Conservation (phyloP, 345 rosid genomes). For the Raphanus raphanistrum region DNA sequence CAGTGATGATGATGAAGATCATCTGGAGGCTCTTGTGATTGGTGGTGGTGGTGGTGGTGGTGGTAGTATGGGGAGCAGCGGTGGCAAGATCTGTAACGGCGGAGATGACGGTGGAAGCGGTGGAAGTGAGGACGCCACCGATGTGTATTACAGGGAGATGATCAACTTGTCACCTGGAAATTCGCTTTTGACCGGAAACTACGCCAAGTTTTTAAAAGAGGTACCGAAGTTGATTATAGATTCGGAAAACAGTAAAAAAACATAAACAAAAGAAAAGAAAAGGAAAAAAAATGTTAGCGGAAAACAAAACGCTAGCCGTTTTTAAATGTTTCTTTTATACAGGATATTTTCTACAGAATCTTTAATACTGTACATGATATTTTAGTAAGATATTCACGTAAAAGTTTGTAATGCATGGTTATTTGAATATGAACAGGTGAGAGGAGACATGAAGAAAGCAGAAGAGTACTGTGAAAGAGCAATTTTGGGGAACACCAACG, state of each 20-base stretch:
- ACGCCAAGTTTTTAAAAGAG: constrained; percentile 74
- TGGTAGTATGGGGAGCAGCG: constrained; percentile 39
- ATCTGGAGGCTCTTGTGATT: constrained; percentile 13
- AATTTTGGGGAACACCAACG: constrained; percentile 59
- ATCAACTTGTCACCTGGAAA: constrained; percentile 56
- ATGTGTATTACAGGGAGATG: constrained; percentile 59
- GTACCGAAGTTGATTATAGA: constrained; percentile 28
- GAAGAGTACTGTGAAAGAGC: constrained; percentile 70
- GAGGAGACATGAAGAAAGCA: constrained; percentile 58
- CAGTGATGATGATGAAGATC: constrained; percentile 2
- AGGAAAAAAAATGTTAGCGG: too few species aligned
- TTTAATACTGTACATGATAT: background rate
- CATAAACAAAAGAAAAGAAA: background rate
- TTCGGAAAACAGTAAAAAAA: background rate
- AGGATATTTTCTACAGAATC: background rate
- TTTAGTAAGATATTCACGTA: constrained; percentile 12
- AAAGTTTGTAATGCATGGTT: background rate
- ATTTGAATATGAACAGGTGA: constrained; percentile 35
- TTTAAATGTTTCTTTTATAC: background rate
- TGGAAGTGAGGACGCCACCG: constrained; percentile 48
- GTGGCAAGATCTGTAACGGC: constrained; percentile 35
- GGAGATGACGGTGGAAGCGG: constrained; percentile 36
- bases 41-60: constrained; percentile 25
- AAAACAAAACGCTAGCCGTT: background rate
- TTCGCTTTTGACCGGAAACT: constrained; percentile 60